Percentiles rank a stretch among this genome's conserved stretches.
Evolutionary conservation across 2,329 filamentous ascomycete genomes (phyloP).

Genomic region (Penicillium sp.): DNA sequence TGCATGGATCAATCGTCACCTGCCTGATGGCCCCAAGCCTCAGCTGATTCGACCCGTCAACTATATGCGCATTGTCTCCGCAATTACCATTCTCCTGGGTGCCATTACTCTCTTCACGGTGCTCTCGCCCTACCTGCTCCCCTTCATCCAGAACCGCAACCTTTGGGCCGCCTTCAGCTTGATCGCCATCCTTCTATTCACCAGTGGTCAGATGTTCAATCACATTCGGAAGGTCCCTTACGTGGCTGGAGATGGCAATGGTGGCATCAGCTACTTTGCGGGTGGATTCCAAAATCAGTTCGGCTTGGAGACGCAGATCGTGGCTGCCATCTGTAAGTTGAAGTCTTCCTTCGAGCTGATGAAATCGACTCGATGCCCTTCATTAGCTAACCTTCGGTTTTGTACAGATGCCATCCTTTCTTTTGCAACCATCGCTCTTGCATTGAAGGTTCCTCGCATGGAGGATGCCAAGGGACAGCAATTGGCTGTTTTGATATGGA

Average conservation of each 20-base stretch:
- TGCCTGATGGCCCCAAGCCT: slow-evolving; percentile 78
- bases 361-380: slow-evolving; percentile 16
- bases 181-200: slow-evolving; percentile 88
- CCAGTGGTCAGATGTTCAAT: slow-evolving; percentile 98
- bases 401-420: slow-evolving; percentile 73
- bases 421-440: slow-evolving; percentile 88
- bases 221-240: slow-evolving; percentile 97
- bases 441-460: slow-evolving; percentile 89
- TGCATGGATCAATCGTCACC: slow-evolving; percentile 75
- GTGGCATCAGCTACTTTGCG: slow-evolving; percentile 88
- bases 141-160: slow-evolving; percentile 85
- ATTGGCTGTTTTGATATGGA: slow-evolving; percentile 79
- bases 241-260: slow-evolving; percentile 79
- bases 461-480: slow-evolving; percentile 76
- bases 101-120: slow-evolving; percentile 69
- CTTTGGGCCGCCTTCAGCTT: slow-evolving; percentile 90
- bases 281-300: slow-evolving; percentile 91
- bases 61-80: slow-evolving; percentile 73
- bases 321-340: slow-evolving; percentile 87
- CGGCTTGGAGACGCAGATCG: slow-evolving; percentile 91
- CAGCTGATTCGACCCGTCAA: slow-evolving; percentile 83
- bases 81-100: slow-evolving; percentile 71
- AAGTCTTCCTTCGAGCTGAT: neutral
- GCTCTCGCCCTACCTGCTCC: slow-evolving; percentile 76
- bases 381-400: neutral